phyloP scores from a whole-genome alignment of 257 asterid species.

The Solanum bukasovii region DNA sequence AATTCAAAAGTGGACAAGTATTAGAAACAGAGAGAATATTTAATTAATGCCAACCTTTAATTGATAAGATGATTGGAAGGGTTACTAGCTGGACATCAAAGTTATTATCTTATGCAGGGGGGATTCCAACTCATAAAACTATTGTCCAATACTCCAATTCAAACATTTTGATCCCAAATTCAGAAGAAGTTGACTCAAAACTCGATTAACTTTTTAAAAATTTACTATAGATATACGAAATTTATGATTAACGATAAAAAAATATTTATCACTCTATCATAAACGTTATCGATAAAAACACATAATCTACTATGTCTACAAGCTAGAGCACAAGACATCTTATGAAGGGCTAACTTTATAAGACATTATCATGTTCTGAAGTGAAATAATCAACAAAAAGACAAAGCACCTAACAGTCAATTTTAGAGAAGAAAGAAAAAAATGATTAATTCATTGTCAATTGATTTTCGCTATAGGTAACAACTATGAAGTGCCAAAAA shows the following conservation, averaged over 20 bases:
- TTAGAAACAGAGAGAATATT: accelerated
- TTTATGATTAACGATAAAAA: no score
- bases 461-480: not conserved
- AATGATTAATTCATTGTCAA: not conserved
- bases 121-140: not conserved
- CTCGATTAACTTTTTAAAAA: no score
- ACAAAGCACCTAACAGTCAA: not conserved
- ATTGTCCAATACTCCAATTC: not conserved
- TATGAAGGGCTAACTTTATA: not conserved
- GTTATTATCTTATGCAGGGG: not conserved
- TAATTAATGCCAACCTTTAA: not conserved
- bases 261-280: no score
- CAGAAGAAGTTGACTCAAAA: not conserved
- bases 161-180: not conserved
- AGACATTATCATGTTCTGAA: not conserved
- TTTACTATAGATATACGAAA: accelerated
- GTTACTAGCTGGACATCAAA: not conserved
- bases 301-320: not conserved
- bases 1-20: no score
- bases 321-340: not conserved
- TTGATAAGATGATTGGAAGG: not conserved
- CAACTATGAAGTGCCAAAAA: not conserved
- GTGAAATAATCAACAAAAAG: not conserved
- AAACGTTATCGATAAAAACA: no score
- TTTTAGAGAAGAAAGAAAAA: not conserved